Evolutionary conservation across 2,329 filamentous ascomycete genomes (phyloP).

Genomic region (Fusarium sp.): DNA sequence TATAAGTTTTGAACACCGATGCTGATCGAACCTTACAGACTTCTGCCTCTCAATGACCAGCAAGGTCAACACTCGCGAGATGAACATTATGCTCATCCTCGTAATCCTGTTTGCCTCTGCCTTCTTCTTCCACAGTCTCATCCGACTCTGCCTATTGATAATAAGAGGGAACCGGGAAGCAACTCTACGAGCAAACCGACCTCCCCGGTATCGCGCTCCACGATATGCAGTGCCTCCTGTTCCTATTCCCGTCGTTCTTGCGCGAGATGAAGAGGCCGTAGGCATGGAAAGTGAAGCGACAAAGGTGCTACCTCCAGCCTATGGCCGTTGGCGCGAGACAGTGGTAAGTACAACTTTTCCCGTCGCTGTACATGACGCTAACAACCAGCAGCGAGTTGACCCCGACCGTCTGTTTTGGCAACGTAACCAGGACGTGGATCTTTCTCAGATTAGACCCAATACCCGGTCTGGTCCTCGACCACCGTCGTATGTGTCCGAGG

Average conservation of each 20-base stretch:
- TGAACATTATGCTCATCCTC: constrained; percentile 84
- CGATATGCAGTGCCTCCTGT: constrained; percentile 77
- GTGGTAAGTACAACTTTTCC: constrained; percentile 69
- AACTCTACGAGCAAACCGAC: constrained; percentile 41
- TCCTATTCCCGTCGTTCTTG: constrained; percentile 82
- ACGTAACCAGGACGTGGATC: constrained; percentile 63
- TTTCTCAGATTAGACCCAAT: constrained; percentile 41
- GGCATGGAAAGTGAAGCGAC: constrained; percentile 66
- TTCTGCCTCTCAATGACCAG: constrained; percentile 77
- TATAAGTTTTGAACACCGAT: not conserved
- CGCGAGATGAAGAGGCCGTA: constrained; percentile 78
- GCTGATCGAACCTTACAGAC: constrained; percentile 62
- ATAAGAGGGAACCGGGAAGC: constrained; percentile 59
- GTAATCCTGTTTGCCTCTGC: constrained; percentile 79
- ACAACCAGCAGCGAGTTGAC: constrained; percentile 73
- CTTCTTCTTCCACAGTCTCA: constrained; percentile 83
- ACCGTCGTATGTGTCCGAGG: constrained; percentile 81
- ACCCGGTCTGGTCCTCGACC: constrained; percentile 63
- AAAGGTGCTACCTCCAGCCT: constrained; percentile 80
- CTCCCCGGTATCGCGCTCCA: constrained; percentile 65
- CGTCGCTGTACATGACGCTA: constrained; percentile 1
- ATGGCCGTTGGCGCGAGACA: constrained; percentile 86
- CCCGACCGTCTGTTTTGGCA: constrained; percentile 87
- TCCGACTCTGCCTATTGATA: constrained; percentile 78
- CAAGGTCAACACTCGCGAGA: constrained; percentile 73